These are phyloP conservation scores for Gossypium davidsonii DNA, from an alignment of 441 rosid genomes.

Conservation along the genomic window DNA sequence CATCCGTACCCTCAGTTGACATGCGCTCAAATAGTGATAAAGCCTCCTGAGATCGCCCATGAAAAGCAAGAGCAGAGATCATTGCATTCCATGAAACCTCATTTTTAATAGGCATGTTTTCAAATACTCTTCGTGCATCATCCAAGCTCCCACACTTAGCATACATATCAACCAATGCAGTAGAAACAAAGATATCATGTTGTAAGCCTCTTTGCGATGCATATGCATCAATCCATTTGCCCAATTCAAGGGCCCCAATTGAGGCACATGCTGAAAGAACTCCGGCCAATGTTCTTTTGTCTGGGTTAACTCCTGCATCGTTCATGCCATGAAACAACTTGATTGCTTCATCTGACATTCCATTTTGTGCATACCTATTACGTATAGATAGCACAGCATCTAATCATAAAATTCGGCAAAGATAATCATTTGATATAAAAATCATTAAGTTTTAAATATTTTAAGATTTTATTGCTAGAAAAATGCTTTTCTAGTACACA, in stretches of 20 bases:
- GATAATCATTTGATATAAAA: neutral
- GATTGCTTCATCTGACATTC: slow-evolving; percentile 63
- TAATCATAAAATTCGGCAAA: slow-evolving; percentile 3
- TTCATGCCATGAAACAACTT: slow-evolving; percentile 48
- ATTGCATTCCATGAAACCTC: slow-evolving; percentile 89
- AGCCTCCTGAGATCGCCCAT: slow-evolving; percentile 66
- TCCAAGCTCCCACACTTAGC: slow-evolving; percentile 75
- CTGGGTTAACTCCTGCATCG: slow-evolving; percentile 33
- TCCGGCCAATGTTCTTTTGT: slow-evolving; percentile 47
- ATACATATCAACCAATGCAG: slow-evolving; percentile 80
- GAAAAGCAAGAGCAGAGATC: slow-evolving; percentile 74
- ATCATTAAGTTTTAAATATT: neutral
- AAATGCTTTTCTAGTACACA: neutral
- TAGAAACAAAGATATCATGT: slow-evolving; percentile 50
- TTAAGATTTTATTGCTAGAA: neutral
- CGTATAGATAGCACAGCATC: slow-evolving; percentile 4
- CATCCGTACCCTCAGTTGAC: slow-evolving; percentile 33
- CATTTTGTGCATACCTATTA: slow-evolving; percentile 70
- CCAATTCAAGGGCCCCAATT: slow-evolving; percentile 71
- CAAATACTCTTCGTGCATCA: slow-evolving; percentile 57
- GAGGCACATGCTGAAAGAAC: slow-evolving; percentile 75
- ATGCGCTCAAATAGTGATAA: slow-evolving; percentile 51
- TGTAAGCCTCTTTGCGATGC: slow-evolving; percentile 40
- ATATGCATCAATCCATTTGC: slow-evolving; percentile 47
- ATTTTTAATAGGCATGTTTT: slow-evolving; percentile 56